Evolutionary conservation across 306 rosid species (phyloP), one percentile per base, ranked within the genome.

Genomic region (Glycine tomentella): DNA sequence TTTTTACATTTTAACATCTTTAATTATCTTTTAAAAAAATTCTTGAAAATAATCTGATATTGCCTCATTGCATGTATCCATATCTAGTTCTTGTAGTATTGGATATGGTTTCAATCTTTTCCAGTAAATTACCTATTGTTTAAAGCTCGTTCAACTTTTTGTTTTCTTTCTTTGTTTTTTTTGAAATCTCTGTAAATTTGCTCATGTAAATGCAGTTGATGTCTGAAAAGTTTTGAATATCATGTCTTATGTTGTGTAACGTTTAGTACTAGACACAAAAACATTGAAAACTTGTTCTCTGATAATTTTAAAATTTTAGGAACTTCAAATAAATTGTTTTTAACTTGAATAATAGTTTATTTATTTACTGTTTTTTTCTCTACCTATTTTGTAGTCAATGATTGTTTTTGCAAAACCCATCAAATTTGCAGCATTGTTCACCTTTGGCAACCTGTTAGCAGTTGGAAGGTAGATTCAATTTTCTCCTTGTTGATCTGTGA

Each of bases 391-490:
- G 96, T 94, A 95, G 99, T 95, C 99, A 36, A 20, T 91, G 86
- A 78, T 92, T 79, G 92, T 93, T 72, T 93, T 95, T 82, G 90
- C 79, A 57, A 91, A 90, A 81, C 97, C 98, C 80, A 85, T 93
- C 86, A 95, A 93, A 73, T 93, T 95, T 85, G 93, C 97, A 50
- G 50, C 89, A 51, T 85, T 95, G 75, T 93, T 95, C 92, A 90
- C 97, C 70, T 88, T 90, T 82, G 97, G 97, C 84, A 93, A 95
- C 84, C 78, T 95, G 67, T 87, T 91, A 84, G 99, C 99, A 33
- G 91, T 93, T 76, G 99, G 99, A 90, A 95, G 99, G 99, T 95
- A 87, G 76, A 84, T 85, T 72, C 97, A 81, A 76, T 80, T 56
- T 75, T 55, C 50, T 51, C 71, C 64, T 34, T 58, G 12, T 69